Conservation (phyloP, 1,139 yeast species). For the Pichia sp. region DNA sequence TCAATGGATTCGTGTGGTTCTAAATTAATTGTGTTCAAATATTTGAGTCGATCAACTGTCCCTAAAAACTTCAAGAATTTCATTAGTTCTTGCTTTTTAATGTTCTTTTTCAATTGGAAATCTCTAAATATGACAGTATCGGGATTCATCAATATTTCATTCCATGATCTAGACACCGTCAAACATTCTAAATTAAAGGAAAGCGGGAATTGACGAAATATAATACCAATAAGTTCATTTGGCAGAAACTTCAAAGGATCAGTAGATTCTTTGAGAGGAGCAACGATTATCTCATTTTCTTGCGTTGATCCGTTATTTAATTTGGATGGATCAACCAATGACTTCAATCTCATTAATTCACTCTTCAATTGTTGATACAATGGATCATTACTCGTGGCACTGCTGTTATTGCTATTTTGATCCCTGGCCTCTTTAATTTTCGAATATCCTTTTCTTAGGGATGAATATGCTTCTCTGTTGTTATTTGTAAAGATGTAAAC, state of each 20-base stretch:
- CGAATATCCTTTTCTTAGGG: slow-evolving; percentile 42
- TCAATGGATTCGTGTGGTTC: slow-evolving; percentile 23
- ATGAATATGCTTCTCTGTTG: slow-evolving; percentile 42
- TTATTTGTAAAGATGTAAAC: slow-evolving; percentile 35
- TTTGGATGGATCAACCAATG: slow-evolving; percentile 11
- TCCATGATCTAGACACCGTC: slow-evolving; percentile 25
- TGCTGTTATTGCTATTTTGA: no score
- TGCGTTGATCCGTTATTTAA: not conserved
- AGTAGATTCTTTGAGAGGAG: not conserved
- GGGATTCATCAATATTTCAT: slow-evolving; percentile 10
- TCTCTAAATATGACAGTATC: not conserved
- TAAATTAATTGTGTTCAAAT: slow-evolving; percentile 15
- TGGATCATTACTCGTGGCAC: slow-evolving; percentile 24
- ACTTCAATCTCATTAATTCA: slow-evolving; percentile 6
- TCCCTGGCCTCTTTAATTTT: slow-evolving; percentile 26
- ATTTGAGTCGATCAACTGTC: slow-evolving; percentile 11
- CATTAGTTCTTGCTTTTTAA: slow-evolving; percentile 13
- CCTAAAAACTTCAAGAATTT: slow-evolving; percentile 21
- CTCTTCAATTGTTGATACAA: slow-evolving; percentile 22
- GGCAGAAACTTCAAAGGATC: slow-evolving; percentile 28
- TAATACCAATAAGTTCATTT: slow-evolving; percentile 20
- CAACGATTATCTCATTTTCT: not conserved
- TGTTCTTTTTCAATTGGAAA: not conserved
- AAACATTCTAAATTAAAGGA: slow-evolving; percentile 18
- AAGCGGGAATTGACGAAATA: slow-evolving; percentile 22